These are phyloP conservation scores for Fomitopsis pinicola DNA, from an alignment of 1,284 basidiomycete genomes.

Conservation along the genomic window DNA sequence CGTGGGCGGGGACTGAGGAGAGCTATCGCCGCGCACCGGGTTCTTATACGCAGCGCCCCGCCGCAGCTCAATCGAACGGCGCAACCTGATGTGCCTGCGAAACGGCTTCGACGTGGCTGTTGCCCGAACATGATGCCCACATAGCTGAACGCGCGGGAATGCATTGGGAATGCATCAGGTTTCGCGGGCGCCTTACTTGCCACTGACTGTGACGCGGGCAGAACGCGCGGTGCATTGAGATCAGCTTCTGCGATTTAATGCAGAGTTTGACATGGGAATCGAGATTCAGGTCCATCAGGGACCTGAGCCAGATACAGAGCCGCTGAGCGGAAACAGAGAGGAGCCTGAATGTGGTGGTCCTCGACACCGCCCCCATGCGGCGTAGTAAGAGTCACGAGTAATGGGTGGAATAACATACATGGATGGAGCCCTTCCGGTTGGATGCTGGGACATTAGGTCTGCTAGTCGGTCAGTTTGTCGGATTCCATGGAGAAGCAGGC, in stretches of 20 bases:
- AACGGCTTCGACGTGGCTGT: not conserved
- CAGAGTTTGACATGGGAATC: not conserved
- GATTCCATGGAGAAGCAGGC: not conserved
- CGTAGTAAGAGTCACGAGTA: not conserved
- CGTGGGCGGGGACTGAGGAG: not conserved
- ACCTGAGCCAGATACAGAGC: not conserved
- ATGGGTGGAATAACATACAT: not conserved
- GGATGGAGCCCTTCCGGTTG: not conserved
- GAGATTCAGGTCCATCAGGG: not conserved
- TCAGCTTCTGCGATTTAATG: conserved; percentile 3
- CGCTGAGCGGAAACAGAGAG: not conserved
- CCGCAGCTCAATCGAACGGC: not conserved
- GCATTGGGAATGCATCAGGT: not conserved
- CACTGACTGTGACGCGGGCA: not conserved
- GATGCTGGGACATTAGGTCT: not conserved
- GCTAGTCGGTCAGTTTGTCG: too few relatives aligned
- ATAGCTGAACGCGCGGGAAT: not conserved
- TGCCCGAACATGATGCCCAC: not conserved
- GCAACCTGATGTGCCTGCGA: conserved; percentile 2
- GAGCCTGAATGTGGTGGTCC: not conserved
- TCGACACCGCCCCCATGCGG: not conserved
- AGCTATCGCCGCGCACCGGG: not conserved
- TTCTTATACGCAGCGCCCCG: not conserved
- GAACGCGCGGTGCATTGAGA: not conserved
- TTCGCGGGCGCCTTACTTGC: not conserved